These are phyloP conservation scores for Yamadazyma philogaea DNA, from an alignment of 805 yeast genomes.

Conservation along the genomic window DNA sequence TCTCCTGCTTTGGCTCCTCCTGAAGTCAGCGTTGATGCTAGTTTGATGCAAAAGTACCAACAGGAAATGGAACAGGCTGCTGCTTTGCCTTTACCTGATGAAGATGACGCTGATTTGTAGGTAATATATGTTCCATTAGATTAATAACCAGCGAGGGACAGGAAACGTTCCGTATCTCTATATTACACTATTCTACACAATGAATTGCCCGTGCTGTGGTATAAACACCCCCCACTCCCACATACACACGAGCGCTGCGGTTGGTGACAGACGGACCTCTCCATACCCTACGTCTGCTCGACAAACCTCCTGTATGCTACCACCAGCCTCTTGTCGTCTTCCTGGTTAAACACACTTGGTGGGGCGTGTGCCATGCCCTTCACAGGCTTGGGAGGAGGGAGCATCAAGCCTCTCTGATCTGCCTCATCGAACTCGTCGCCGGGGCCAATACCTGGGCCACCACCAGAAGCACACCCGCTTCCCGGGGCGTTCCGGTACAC, in stretches of 20 bases:
- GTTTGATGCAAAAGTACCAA: constrained; percentile 96
- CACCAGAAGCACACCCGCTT: constrained; percentile 11
- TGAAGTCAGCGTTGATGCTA: constrained; percentile 95
- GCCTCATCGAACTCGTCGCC: neutral
- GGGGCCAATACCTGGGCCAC: no score
- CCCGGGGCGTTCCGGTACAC: constrained; percentile 9
- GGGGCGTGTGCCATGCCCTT: constrained; percentile 33
- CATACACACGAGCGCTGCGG: no score
- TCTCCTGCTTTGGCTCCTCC: constrained; percentile 99
- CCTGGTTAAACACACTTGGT: constrained; percentile 24
- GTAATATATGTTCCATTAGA: neutral
- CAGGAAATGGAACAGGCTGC: constrained; percentile 99
- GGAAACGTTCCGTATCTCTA: neutral
- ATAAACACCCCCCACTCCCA: no score
- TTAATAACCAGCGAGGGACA: no score
- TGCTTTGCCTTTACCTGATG: constrained; percentile 99
- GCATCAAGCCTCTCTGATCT: constrained; percentile 10
- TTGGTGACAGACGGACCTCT: no score
- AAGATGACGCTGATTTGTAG: constrained; percentile 99
- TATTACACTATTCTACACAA: constrained; percentile 1
- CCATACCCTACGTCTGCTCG: neutral
- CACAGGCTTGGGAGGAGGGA: constrained; percentile 36
- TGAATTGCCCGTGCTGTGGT: no score
- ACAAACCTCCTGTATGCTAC: neutral
- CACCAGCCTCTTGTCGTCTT: constrained; percentile 14